Evolutionary conservation across 352 stramenopile species (phyloP).

Genomic region (Globisporangium lucens): DNA sequence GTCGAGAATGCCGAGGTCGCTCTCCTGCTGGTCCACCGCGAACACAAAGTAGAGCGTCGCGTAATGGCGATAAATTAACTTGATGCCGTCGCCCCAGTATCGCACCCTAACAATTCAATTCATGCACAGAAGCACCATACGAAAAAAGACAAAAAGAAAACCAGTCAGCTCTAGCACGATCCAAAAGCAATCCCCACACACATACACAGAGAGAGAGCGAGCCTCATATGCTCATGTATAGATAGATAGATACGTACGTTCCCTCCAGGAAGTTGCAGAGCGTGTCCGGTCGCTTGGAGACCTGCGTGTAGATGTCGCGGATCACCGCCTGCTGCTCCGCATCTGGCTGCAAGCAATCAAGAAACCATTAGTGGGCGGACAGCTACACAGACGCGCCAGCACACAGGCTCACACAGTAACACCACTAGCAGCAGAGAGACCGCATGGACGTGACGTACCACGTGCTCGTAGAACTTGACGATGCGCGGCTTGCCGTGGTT

Average conservation of each 20-base stretch:
- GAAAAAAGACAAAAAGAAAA: conserved; percentile 8
- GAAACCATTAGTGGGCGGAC: background rate
- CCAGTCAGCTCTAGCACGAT: background rate
- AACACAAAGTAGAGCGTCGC: conserved; percentile 99
- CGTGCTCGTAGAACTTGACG: conserved; percentile 99
- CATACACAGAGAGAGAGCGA: background rate
- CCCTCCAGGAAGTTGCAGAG: conserved; percentile 99
- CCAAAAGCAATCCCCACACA: background rate
- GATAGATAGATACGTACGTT: conserved; percentile 53
- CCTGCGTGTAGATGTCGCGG: conserved; percentile 97
- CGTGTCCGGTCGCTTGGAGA: conserved; percentile 96
- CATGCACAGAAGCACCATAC: background rate
- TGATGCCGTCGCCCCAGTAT: conserved; percentile 96
- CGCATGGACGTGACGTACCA: conserved; percentile 78
- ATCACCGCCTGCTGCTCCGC: conserved; percentile 97
- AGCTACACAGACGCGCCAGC: background rate
- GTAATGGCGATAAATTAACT: conserved; percentile 99
- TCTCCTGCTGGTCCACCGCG: conserved; percentile 97
- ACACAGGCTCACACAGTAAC: background rate
- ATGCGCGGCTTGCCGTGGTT: conserved; percentile 98
- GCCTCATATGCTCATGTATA: background rate
- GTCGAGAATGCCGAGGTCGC: conserved; percentile 98
- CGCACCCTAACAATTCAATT: conserved; percentile 40
- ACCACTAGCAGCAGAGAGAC: background rate
- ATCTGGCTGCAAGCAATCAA: conserved; percentile 71